These are phyloP conservation scores for Leccinum ochraceum DNA, from an alignment of 768 basidiomycete genomes.

Conservation along the genomic window DNA sequence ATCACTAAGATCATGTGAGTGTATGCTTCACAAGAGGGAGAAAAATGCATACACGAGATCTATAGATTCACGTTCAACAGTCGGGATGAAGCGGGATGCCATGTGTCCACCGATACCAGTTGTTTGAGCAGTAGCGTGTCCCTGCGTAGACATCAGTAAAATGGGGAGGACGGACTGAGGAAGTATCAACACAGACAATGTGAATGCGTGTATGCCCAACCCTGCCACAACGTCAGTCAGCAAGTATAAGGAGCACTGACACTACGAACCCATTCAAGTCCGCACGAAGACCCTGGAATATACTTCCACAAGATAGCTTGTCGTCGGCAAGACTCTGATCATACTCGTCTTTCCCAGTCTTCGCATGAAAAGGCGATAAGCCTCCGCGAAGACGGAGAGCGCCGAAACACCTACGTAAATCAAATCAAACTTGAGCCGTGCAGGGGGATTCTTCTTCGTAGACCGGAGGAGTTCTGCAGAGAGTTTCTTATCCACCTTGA, in stretches of 20 bases:
- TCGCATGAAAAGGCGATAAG: conserved; percentile 7
- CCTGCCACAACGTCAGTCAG: conserved; percentile 7
- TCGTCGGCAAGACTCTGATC: conserved; percentile 74
- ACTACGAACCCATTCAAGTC: conserved; percentile 74
- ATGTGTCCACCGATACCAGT: conserved; percentile 21
- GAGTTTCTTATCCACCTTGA: conserved; percentile 65
- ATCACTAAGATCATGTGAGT: conserved; percentile 2
- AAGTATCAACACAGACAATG: conserved; percentile 3
- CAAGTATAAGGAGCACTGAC: background rate
- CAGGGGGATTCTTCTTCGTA: conserved; percentile 93
- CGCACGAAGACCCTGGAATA: conserved; percentile 86
- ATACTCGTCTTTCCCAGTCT: conserved; percentile 85
- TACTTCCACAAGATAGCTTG: conserved; percentile 64
- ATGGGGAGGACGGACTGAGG: background rate
- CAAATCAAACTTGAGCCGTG: conserved; percentile 70
- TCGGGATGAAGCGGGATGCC: conserved; percentile 18
- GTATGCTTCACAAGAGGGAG: background rate
- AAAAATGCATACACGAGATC: conserved; percentile 12
- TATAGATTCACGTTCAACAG: conserved; percentile 20
- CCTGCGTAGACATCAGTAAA: conserved; percentile 1
- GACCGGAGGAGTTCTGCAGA: conserved; percentile 78
- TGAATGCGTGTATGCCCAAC: conserved; percentile 16
- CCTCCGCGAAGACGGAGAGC: background rate
- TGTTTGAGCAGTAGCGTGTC: conserved; percentile 16
- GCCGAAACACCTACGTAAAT: conserved; percentile 53